Evolutionary conservation across 2,329 filamentous ascomycete genomes (phyloP).

Genomic region (Trichoderma sp.): DNA sequence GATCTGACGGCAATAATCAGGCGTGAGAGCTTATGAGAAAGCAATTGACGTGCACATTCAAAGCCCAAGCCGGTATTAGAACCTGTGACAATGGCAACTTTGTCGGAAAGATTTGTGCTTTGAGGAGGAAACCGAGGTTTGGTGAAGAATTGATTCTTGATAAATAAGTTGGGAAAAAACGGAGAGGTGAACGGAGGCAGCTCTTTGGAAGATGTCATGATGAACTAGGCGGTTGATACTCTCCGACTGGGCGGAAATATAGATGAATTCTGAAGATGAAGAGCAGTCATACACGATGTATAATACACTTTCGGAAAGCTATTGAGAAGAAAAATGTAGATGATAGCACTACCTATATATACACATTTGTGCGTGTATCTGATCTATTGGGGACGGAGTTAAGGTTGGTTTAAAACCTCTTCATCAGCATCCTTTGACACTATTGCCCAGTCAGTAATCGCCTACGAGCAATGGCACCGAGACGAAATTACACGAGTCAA

Average conservation of each 20-base stretch:
- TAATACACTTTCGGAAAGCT: background rate
- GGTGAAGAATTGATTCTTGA: background rate
- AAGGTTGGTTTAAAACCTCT: background rate
- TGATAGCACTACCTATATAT: background rate
- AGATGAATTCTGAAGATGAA: background rate
- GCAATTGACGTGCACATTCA: background rate
- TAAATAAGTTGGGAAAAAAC: background rate
- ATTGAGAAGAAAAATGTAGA: background rate
- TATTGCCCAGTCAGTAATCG: background rate
- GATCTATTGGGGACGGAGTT: background rate
- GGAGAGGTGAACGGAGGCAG: background rate
- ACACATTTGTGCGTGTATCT: background rate
- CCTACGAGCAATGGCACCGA: background rate
- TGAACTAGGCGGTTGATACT: background rate
- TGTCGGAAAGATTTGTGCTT: background rate
- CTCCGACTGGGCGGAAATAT: background rate
- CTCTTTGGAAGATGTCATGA: background rate
- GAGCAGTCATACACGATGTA: background rate
- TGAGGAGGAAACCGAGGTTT: background rate
- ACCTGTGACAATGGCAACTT: background rate
- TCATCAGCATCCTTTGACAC: background rate
- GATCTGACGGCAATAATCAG: background rate
- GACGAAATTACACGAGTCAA: background rate
- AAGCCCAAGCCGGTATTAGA: background rate
- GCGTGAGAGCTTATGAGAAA: background rate